Base-by-base conservation (phyloP, 768 basidiomycete genomes). In the Favolaschia claudopus region DNA sequence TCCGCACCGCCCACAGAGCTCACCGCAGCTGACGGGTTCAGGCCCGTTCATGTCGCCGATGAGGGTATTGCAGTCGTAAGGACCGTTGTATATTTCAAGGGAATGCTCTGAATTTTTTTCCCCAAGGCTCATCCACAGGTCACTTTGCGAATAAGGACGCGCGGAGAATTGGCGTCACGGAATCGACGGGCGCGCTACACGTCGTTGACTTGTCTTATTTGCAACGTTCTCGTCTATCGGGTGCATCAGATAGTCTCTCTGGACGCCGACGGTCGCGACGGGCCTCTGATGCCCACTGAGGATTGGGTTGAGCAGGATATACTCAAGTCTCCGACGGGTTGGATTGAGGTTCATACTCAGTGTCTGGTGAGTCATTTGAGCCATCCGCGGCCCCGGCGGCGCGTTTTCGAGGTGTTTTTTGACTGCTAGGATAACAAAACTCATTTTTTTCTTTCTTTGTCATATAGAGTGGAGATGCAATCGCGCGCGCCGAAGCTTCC, bases 271-370 rank as follows among this genome's bases (percentile, higher is more conserved):
- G 78, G 79, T 14, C 82, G 82, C 45, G 88, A 88, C 51, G 86
- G 88, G 8, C 84, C 86, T 4, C 73, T 92, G 15, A 74, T 91
- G 45, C 89, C 91, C 15, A 85, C 85, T 1, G 85, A 88, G 49
- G 89, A 91, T 40, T 92, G 89, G 89, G 86, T 85, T 7, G 91
- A 93, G 74, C 81, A 84, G 46, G 89, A 91, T 67, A 76, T 85
- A 47, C 77, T 93, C 73, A 85, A 85, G 72, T 89, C 87, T 63
- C 72, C 78, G 31, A 84, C 70, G 50, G 92, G 91, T 12, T 92
- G 89, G 89, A 81, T 93, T 59, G 87, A 92, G 65, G 82, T 92
- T 19, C 79, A 87, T 67, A 81, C 79, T 50, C 77, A 79, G 48
- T 88, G 86, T 67, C 68, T 91, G 73, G 91, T 93, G 74, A 82